These are phyloP conservation scores for Erythrophleum fordii DNA, from an alignment of 306 rosid genomes.

Conservation along the genomic window DNA sequence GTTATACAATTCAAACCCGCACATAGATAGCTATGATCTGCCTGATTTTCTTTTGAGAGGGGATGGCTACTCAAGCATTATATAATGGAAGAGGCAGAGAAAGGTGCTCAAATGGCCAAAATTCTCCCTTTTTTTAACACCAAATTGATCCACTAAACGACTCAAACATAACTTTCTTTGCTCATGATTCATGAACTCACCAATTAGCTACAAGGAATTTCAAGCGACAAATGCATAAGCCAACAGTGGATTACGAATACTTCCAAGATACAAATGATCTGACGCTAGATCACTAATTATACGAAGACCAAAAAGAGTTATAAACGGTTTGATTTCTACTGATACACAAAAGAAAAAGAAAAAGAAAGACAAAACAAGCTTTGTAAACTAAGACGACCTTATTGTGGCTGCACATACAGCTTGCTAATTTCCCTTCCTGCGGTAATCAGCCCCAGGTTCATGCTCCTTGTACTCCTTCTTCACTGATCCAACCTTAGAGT, in stretches of 20 bases:
- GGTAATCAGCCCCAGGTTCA: conserved; percentile 29
- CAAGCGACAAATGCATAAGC: neutral
- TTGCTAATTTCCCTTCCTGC: conserved; percentile 29
- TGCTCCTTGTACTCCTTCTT: conserved; percentile 43
- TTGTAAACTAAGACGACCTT: conserved; percentile 37
- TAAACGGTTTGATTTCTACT: conserved; percentile 25
- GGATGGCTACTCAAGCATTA: neutral
- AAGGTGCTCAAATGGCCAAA: neutral
- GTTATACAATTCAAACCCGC: too few species aligned
- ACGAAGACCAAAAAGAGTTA: neutral
- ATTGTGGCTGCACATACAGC: conserved; percentile 33
- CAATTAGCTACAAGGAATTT: neutral
- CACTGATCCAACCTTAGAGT: conserved; percentile 33
- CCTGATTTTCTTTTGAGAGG: too few species aligned
- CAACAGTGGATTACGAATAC: neutral
- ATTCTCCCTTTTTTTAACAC: too few species aligned
- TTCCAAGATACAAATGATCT: neutral
- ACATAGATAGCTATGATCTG: too few species aligned
- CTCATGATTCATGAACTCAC: neutral
- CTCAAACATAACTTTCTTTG: too few species aligned
- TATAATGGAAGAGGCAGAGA: neutral
- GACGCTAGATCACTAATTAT: too few species aligned
- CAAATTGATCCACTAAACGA: too few species aligned
- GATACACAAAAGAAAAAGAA: neutral
- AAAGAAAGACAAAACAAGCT: conserved; percentile 26